phyloP scores from a whole-genome alignment of 1,284 basidiomycete species.

The Cystobasidium sp. region DNA sequence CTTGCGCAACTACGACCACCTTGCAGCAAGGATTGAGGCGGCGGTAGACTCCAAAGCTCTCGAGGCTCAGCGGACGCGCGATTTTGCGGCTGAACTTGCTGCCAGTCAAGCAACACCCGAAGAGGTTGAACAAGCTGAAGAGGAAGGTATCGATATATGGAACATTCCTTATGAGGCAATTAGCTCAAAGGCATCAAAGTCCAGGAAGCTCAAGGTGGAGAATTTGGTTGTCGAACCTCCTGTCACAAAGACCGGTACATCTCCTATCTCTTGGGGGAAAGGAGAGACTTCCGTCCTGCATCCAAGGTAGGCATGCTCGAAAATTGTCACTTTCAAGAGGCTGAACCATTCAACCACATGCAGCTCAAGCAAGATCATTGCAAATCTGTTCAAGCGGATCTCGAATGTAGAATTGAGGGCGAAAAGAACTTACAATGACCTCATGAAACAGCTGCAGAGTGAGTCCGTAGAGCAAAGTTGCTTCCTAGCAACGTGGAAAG shows the following conservation, averaged over 20 bases:
- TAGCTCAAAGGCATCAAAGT: constrained; percentile 44
- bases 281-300: constrained; percentile 19
- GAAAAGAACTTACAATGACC: constrained; percentile 20
- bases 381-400: constrained; percentile 26
- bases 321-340: not conserved
- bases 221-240: constrained; percentile 50
- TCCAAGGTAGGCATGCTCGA: constrained; percentile 9
- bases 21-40: constrained; percentile 67
- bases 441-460: constrained; percentile 34
- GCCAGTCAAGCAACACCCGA: constrained; percentile 36
- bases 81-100: constrained; percentile 30
- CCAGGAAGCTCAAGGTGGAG: constrained; percentile 48
- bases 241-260: not conserved
- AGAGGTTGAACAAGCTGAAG: constrained; percentile 46
- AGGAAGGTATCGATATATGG: constrained; percentile 43
- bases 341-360: not conserved
- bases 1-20: constrained; percentile 61
- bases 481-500: not conserved
- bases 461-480: not conserved
- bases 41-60: constrained; percentile 61
- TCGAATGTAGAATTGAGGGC: constrained; percentile 29
- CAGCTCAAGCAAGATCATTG: constrained; percentile 37
- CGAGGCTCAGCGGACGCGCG: constrained; percentile 32
- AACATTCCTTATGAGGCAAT: constrained; percentile 29
- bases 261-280: constrained; percentile 29